Base-by-base conservation (phyloP, 1,284 basidiomycete genomes). In the Pseudozyma sp. region DNA sequence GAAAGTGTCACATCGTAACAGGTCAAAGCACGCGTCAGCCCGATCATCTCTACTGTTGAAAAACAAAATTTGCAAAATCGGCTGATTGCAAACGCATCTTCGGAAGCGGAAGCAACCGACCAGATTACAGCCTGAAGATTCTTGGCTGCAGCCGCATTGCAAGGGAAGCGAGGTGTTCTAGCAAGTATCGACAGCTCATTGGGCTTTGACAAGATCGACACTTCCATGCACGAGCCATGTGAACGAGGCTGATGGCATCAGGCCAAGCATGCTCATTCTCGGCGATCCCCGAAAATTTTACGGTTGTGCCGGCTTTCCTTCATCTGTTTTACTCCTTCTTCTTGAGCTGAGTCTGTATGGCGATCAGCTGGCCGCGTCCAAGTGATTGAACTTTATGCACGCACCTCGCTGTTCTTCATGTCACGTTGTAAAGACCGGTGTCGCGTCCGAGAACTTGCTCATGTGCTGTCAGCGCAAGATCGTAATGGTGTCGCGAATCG, bases 91-190 rank as follows among this genome's bases (percentile, higher is more conserved):
- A 16, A 34, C 58, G 65, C 59, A 50, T 61, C 39, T n/a, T 68
- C 59, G 59, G 65, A 58, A 61, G 65, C 59, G 61, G 59, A 59
- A 57, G 39, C 12, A 49, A 34, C 10, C 14, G 7, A 12, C 21
- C 9, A n/a, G n/a, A 40, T 42, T 25, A 10, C 40, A 40, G 51
- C 36, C 39, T 39, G 10, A 16, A 53, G 21, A 38, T 38, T 35
- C 31, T 18, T 18, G 9, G 19, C 43, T 44, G 9, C 43, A 25
- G n/a, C 10, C 25, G 25, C 12, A 14, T 16, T 34, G 18, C 51
- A 36, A 25, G 11, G 51, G 36, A 21, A 52, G 34, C 47, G 47
- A 38, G 35, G n/a, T 19, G n/a, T 19, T n/a, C 12, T 12, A 31
- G 35, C 25, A 31, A 19, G n/a, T 10, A 18, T 34, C 3, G 49